phyloP scores from a whole-genome alignment of 371 early-diverging fungal species.

The Mortierella sp. region DNA sequence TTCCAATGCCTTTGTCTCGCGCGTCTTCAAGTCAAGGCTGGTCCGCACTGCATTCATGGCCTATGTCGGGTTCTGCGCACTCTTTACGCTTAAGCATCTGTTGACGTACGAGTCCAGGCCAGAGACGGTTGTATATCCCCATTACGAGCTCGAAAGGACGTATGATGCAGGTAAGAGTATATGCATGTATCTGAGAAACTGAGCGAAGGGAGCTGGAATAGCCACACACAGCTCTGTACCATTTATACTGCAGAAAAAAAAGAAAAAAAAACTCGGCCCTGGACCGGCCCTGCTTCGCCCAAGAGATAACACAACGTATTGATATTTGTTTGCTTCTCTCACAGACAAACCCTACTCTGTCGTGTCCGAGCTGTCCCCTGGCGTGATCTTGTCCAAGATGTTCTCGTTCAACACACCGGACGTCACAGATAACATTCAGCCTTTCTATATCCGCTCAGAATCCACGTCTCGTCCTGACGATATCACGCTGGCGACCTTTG shows the following conservation, averaged over 20 bases:
- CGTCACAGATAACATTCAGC: constrained; percentile 48
- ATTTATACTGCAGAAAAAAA: no score
- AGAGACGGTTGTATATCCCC: constrained; percentile 33
- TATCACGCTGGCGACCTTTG: constrained; percentile 53
- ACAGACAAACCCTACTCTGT: constrained; percentile 46
- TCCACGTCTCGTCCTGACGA: constrained; percentile 44
- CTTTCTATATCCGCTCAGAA: constrained; percentile 52
- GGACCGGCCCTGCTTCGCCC: background rate
- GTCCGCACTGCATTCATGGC: constrained; percentile 24
- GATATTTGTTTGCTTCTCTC: no score
- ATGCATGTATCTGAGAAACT: no score
- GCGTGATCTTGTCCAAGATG: constrained; percentile 51
- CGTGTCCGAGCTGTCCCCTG: constrained; percentile 40
- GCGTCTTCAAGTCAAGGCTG: constrained; percentile 36
- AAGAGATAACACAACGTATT: no score
- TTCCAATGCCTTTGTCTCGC: constrained; percentile 1
- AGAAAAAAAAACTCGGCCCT: no score
- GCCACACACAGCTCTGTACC: no score
- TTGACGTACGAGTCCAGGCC: constrained; percentile 38
- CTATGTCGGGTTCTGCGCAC: constrained; percentile 49
- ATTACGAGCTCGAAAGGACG: constrained; percentile 46
- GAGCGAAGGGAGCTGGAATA: no score
- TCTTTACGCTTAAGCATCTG: constrained; percentile 44
- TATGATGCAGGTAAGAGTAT: constrained; percentile 52
- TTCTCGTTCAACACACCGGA: constrained; percentile 47